Conservation (phyloP, 139 green algal species). For the Zygnema circumcarinatum region DNA sequence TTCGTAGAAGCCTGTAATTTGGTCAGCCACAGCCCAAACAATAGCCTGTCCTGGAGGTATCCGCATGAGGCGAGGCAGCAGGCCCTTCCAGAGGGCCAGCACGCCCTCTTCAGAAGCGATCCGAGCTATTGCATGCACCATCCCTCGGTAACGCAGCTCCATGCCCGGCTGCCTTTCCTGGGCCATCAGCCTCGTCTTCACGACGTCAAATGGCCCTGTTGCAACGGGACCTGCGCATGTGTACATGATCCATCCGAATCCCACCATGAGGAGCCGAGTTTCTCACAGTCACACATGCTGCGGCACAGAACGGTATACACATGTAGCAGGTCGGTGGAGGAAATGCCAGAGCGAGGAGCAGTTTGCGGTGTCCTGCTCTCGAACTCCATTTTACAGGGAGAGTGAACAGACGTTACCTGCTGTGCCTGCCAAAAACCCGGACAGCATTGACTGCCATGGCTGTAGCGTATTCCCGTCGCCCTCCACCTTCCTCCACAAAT, state of each 20-base stretch:
- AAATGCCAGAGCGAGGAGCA: no score
- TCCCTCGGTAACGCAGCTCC: constrained; percentile 77
- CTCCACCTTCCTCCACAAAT: constrained; percentile 61
- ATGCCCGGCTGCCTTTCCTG: constrained; percentile 62
- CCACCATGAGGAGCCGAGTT: no score
- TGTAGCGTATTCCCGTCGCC: constrained; percentile 57
- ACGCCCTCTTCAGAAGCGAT: constrained; percentile 86
- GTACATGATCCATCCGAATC: no score
- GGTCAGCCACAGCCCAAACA: constrained; percentile 87
- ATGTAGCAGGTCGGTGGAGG: no score
- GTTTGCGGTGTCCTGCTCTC: no score
- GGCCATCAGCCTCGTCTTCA: constrained; percentile 92
- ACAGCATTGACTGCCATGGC: constrained; percentile 81
- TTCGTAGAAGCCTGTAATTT: constrained; percentile 69
- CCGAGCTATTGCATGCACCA: constrained; percentile 80
- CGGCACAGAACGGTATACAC: no score
- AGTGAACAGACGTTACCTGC: constrained; percentile 65
- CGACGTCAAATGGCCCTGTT: constrained; percentile 93
- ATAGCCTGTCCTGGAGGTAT: constrained; percentile 95
- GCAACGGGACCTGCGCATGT: constrained; percentile 70
- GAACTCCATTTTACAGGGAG: no score
- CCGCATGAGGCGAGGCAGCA: constrained; percentile 89
- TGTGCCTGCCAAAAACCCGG: constrained; percentile 84
- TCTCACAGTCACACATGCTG: no score
- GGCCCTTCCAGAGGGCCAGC: constrained; percentile 83